phyloP scores from a whole-genome alignment of 106 monocot genomes.

The Dioscorea zingiberensis region DNA sequence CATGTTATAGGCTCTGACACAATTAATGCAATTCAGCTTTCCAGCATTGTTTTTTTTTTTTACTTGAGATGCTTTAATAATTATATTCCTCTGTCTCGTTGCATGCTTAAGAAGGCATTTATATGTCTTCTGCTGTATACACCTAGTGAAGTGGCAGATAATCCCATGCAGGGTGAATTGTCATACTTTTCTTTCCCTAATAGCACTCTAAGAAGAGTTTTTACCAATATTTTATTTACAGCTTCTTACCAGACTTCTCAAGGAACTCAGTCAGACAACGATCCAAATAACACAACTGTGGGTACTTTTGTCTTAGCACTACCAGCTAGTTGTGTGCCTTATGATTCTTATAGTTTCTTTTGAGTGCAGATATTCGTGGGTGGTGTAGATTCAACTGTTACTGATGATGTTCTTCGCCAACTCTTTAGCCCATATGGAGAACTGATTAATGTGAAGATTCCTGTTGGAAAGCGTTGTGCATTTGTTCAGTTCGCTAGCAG shows the following conservation, averaged over 20 bases:
- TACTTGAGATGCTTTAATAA: too few relatives aligned
- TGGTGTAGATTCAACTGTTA: slow-evolving; percentile 29
- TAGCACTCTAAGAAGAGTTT: not conserved
- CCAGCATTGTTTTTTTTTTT: too few relatives aligned
- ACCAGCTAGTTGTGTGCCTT: not conserved
- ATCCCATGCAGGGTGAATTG: too few relatives aligned
- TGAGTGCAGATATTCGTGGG: slow-evolving; percentile 34
- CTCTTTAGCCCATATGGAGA: slow-evolving; percentile 30
- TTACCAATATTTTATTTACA: slow-evolving; percentile 28
- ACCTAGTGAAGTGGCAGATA: too few relatives aligned
- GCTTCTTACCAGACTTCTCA: slow-evolving; percentile 53
- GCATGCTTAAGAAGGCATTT: too few relatives aligned
- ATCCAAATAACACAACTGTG: slow-evolving; percentile 31
- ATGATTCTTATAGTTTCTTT: not conserved
- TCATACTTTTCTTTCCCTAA: too few relatives aligned
- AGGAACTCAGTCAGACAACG: slow-evolving; percentile 43
- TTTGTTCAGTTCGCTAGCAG: slow-evolving; percentile 43
- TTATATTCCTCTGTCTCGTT: too few relatives aligned
- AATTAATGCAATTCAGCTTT: too few relatives aligned
- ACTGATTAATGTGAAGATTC: slow-evolving; percentile 36
- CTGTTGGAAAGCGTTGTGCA: slow-evolving; percentile 34
- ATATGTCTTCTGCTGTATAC: too few relatives aligned
- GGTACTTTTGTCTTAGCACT: slow-evolving; percentile 3
- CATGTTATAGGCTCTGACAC: too few relatives aligned
- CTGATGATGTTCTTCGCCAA: slow-evolving; percentile 30